Evolutionary conservation across 306 rosid species (phyloP).

Genomic region (Cucurbita ficifolia): DNA sequence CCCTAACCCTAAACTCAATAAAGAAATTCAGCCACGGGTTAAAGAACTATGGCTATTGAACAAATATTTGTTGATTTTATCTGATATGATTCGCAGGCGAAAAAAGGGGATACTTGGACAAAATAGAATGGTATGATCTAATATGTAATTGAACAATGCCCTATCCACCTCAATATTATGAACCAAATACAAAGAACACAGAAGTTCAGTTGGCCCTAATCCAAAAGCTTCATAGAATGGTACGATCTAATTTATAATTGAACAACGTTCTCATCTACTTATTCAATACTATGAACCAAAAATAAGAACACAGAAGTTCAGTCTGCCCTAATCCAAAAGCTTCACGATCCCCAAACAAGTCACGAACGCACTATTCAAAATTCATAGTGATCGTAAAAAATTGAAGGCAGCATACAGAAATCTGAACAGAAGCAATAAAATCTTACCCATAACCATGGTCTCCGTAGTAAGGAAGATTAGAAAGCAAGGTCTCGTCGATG

Average conservation of each 20-base stretch:
- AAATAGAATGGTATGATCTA: too few species aligned
- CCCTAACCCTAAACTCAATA: too few species aligned
- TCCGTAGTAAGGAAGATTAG: constrained; percentile 76
- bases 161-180: neutral
- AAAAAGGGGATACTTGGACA: too few species aligned
- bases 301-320: neutral
- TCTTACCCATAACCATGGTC: constrained; percentile 66
- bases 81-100: too few species aligned
- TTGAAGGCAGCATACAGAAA: neutral
- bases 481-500: constrained; percentile 73
- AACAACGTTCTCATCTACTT: neutral
- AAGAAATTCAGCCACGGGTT: too few species aligned
- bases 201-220: neutral
- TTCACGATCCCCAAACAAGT: neutral
- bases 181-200: neutral
- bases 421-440: neutral
- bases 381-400: neutral
- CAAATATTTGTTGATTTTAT: too few species aligned
- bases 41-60: too few species aligned
- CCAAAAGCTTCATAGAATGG: neutral
- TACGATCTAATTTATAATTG: too few species aligned
- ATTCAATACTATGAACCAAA: neutral
- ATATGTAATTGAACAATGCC: neutral
- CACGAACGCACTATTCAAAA: neutral
- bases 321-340: neutral